phyloP scores from a whole-genome alignment of 768 basidiomycete genomes.

The Naganishia onofrii region DNA sequence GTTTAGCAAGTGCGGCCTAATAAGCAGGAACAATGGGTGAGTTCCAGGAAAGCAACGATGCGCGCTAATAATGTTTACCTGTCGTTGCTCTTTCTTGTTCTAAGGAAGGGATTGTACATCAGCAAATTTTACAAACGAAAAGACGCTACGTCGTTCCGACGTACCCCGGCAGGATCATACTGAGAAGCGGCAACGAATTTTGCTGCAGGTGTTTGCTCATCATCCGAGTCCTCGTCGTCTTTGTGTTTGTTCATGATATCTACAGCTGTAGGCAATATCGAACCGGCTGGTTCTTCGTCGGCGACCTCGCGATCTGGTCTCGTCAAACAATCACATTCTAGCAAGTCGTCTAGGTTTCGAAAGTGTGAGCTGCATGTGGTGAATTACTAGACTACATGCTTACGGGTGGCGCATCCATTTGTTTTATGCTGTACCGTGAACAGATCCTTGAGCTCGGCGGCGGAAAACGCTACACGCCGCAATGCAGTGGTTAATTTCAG shows the following conservation, averaged over 20 bases:
- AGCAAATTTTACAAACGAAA: background rate
- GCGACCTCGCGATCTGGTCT: conserved; percentile 45
- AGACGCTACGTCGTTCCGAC: conserved; percentile 19
- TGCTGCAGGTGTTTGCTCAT: conserved; percentile 17
- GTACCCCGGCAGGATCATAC: conserved; percentile 47
- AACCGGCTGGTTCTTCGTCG: conserved; percentile 33
- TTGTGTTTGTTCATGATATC: conserved; percentile 27
- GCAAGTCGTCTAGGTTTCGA: conserved; percentile 63
- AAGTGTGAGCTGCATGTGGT: background rate
- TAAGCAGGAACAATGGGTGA: background rate
- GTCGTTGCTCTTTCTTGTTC: conserved; percentile 40
- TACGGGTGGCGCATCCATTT: conserved; percentile 70
- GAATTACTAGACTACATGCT: conserved; percentile 13
- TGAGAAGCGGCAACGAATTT: conserved; percentile 44
- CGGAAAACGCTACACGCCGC: conserved; percentile 41
- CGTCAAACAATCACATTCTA: conserved; percentile 65
- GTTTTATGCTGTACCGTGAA: conserved; percentile 81
- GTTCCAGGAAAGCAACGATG: no score
- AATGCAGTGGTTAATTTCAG: conserved; percentile 12
- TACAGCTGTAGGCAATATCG: background rate
- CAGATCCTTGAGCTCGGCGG: conserved; percentile 75
- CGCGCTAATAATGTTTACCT: conserved; percentile 31
- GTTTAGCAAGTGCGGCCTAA: conserved; percentile 43
- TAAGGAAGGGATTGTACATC: conserved; percentile 10
- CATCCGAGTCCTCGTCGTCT: conserved; percentile 37